Base-by-base conservation (phyloP, 2,329 filamentous ascomycete species). In the Alternaria consortialis region DNA sequence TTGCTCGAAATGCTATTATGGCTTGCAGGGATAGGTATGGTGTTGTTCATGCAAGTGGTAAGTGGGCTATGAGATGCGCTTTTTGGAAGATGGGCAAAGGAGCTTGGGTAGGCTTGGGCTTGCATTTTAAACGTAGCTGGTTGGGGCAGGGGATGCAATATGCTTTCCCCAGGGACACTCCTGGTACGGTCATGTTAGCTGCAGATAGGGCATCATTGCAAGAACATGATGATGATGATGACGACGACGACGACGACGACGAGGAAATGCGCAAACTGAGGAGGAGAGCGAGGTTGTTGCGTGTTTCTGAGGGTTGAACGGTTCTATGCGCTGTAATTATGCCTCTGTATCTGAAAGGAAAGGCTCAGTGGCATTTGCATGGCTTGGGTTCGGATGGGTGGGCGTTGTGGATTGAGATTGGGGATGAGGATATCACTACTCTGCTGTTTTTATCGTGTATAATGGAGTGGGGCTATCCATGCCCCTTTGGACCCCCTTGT, bases 41-140 rank as follows among this genome's bases (percentile, higher is more conserved):
- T 27, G 43, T 46, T 7, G 27, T 37, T 0, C 17, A 43, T 43
- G 52, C 57, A 29, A 25, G 27, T 17, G 29, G 12, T n/a, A 11
- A 54, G 7, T 50, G 56, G 56, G 51, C 51, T 13, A 23, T n/a
- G 7, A 39, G 29, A 13, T 42, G 51, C 42, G 36, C 31, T 15
- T 23, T 37, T 6, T 52, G 57, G 39, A 32, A 50, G n/a, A n/a
- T 60, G 44, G 52, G 39, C n/a, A 51, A 44, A 12, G 52, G 44
- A 6, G 37, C 37, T 40, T 56, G 44, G 52, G 20, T 44, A 17
- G 57, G 57, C 5, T 40, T 60, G 37, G 44, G 31, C 7, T 23
- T 51, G 13, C 44, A 42, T 7, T 48, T 44, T 23, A 44, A 11
- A 37, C 25, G 23, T 17, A 31, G 43, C 20, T 55, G 44, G 57